phyloP scores from a whole-genome alignment of 768 basidiomycete species.

The Leccinum variicolor region DNA sequence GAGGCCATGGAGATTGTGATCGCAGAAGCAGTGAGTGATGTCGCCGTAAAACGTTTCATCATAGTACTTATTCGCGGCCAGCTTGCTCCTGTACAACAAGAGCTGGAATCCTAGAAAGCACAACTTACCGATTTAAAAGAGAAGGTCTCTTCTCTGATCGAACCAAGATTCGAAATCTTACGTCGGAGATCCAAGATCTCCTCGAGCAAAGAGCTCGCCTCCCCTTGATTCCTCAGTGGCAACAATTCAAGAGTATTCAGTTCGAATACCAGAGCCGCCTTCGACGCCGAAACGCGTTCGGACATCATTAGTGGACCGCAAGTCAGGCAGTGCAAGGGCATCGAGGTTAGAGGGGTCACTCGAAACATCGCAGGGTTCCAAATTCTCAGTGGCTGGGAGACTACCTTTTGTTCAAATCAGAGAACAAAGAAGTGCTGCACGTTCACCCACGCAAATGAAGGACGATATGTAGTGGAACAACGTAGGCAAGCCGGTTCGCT shows the following conservation, averaged over 20 bases:
- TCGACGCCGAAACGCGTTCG: constrained; percentile 34
- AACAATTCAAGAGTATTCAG: constrained; percentile 9
- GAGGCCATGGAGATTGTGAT: constrained; percentile 18
- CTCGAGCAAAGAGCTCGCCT: constrained; percentile 7
- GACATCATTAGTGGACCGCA: constrained; percentile 22
- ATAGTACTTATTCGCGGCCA: constrained; percentile 21
- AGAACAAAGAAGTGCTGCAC: background rate
- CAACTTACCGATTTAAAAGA: constrained; percentile 38
- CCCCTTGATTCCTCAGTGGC: constrained; percentile 5
- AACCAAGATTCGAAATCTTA: constrained; percentile 36
- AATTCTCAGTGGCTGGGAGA: constrained; percentile 16
- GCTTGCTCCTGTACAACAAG: constrained; percentile 52
- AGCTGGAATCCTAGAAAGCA: constrained; percentile 43
- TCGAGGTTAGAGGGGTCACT: constrained; percentile 23
- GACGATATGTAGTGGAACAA: constrained; percentile 25
- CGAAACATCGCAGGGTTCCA: constrained; percentile 16
- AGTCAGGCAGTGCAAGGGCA: constrained; percentile 5
- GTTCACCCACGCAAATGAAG: constrained; percentile 24
- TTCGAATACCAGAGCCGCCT: constrained; percentile 28
- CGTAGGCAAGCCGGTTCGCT: constrained; percentile 16
- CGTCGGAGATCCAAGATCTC: constrained; percentile 34
- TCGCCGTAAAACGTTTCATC: background rate
- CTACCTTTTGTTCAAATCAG: constrained; percentile 18
- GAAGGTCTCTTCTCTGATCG: constrained; percentile 27
- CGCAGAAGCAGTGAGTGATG: constrained; percentile 29